Evolutionary conservation across 495 filamentous ascomycete genomes (phyloP).

Genomic region (Podospora pseudopauciseta): DNA sequence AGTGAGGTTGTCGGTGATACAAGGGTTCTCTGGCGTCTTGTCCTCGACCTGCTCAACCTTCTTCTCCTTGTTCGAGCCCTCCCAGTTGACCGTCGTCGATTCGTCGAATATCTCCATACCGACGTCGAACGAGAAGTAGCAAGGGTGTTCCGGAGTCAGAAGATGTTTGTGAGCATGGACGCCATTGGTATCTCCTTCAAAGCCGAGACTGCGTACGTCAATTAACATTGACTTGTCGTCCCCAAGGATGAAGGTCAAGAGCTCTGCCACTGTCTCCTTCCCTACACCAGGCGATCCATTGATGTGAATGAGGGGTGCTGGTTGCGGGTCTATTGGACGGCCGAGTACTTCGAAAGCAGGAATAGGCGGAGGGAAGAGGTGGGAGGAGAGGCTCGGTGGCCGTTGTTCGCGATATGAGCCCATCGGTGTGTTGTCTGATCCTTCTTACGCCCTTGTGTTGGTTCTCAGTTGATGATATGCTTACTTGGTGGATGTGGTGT

Average conservation of each 20-base stretch:
- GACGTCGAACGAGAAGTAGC: constrained; percentile 20
- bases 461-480: neutral
- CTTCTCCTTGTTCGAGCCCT: neutral
- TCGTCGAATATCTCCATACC: neutral
- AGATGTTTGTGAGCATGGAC: constrained; percentile 7
- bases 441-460: neutral
- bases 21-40: neutral
- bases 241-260: constrained; percentile 25
- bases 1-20: constrained; percentile 20
- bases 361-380: constrained; percentile 7
- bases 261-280: constrained; percentile 31
- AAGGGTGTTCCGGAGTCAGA: constrained; percentile 25
- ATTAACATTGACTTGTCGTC: constrained; percentile 27
- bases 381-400: neutral
- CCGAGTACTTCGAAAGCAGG: constrained; percentile 13
- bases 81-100: neutral
- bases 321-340: constrained; percentile 22
- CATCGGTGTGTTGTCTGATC: constrained; percentile 8
- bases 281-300: constrained; percentile 32
- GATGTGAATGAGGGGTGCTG: constrained; percentile 30
- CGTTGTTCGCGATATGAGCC: constrained; percentile 2
- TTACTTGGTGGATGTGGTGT: neutral
- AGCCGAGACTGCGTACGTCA: constrained; percentile 21
- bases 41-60: neutral
- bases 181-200: neutral